Conservation (phyloP, 2,329 filamentous ascomycete genomes). For the Aspergillus sp. region DNA sequence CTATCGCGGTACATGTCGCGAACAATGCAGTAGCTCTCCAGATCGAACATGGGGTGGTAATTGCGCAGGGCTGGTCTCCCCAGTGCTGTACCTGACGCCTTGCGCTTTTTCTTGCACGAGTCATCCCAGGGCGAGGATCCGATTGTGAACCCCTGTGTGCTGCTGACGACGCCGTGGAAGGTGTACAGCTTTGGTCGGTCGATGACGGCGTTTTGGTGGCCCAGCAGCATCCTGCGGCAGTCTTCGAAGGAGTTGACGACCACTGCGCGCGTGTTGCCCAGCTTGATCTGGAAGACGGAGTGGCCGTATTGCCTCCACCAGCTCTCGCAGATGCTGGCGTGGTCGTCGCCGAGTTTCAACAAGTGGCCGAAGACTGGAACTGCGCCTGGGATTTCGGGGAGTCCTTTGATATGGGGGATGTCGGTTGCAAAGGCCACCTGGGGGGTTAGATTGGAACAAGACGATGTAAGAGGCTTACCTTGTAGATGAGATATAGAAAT, state of each 20-base stretch:
- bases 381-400: conserved; percentile 57
- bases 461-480: neutral
- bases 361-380: conserved; percentile 61
- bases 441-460: neutral
- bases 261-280: conserved; percentile 56
- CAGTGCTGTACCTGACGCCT: conserved; percentile 70
- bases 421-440: conserved; percentile 42
- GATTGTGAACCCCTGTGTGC: conserved; percentile 72
- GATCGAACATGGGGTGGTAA: conserved; percentile 74
- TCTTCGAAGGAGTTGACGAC: conserved; percentile 73
- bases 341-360: conserved; percentile 54
- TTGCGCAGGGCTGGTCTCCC: conserved; percentile 69
- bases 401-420: conserved; percentile 55
- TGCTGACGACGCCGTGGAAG: conserved; percentile 72
- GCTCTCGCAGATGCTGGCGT: conserved; percentile 53
- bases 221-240: conserved; percentile 66
- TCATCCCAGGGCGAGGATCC: conserved; percentile 77
- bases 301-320: conserved; percentile 58
- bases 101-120: conserved; percentile 69
- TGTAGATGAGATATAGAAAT: neutral
- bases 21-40: conserved; percentile 68
- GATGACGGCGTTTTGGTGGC: conserved; percentile 70
- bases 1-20: conserved; percentile 65
- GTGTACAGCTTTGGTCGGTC: conserved; percentile 73
- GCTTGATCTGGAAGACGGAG: conserved; percentile 56